Evolutionary conservation across 768 basidiomycete species (phyloP), one percentile per base, ranked within the genome.

Genomic region (Phallus indusiatus): DNA sequence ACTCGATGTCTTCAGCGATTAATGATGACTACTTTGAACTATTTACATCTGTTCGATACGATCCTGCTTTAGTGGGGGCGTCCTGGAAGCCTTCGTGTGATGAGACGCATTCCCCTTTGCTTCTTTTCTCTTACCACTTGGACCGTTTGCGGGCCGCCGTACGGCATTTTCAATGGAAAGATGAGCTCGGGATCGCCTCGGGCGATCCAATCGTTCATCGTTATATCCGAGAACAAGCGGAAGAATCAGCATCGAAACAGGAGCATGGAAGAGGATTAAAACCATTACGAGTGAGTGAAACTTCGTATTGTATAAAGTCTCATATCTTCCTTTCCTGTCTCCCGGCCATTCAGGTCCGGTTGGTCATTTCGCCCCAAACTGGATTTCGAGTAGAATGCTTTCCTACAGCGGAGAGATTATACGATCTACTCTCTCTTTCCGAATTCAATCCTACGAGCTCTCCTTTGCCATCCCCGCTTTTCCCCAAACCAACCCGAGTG

Each of bases 61-160:
- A 90, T 66, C 72, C 71, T 0, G 69, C 65, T 33, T 72, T 89
- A 8, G 64, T 71, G 10, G 57, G 66, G 1, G 67, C 76, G 10
- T 33, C 61, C 12, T 89, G 85, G 86, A 90, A 89, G 62, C 47
- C 78, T 35, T 76, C 77, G 34, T 71, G 71, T 9, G 61, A 72
- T 17, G 77, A 76, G n/a, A 70, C 71, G 0, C 80, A 81, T 1
- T 83, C 80, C 0, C 75, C 80, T 0, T 86, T 82, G 63, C 70
- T 90, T n/a, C 70, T 90, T 0, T 77, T 89, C 11, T 70, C 67
- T 0, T 77, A 78, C 64, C 87, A 90, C 62, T 67, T 76, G 55
- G 79, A 85, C 37, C 82, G 89, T 51, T 76, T 92, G 0, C 52
- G 67, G 11, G 69, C 74, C 17, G 83, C 84, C 7, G 77, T 80